Conservation (phyloP, 2,329 filamentous ascomycete species). For the Sordariomycetes sp. region DNA sequence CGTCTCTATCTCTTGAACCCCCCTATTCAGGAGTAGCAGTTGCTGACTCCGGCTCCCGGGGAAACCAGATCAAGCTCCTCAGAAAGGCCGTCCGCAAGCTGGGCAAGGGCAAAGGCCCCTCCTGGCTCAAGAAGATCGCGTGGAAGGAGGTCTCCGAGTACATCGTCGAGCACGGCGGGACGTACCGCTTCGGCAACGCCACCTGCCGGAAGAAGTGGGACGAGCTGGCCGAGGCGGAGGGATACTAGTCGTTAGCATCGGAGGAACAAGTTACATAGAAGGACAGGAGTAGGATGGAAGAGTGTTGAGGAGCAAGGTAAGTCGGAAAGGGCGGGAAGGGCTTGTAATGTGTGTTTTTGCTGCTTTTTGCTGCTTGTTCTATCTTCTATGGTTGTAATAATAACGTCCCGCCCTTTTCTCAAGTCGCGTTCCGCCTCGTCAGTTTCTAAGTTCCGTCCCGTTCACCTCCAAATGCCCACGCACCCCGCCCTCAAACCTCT, state of each 20-base stretch:
- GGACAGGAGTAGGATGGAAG: background rate
- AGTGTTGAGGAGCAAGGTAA: background rate
- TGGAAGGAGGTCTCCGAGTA: constrained; percentile 49
- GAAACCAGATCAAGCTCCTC: constrained; percentile 30
- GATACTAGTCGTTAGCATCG: background rate
- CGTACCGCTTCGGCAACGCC: constrained; percentile 47
- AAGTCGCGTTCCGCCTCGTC: background rate
- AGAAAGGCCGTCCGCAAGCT: constrained; percentile 28
- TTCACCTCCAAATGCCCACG: background rate
- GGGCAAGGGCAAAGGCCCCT: constrained; percentile 17
- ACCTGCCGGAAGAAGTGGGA: constrained; percentile 51
- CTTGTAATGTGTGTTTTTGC: background rate
- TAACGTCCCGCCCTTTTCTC: background rate
- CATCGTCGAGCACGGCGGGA: constrained; percentile 39
- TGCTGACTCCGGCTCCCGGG: background rate
- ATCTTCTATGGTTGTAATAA: background rate
- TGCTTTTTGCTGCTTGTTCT: background rate
- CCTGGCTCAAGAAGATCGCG: constrained; percentile 26
- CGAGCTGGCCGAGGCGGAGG: constrained; percentile 19
- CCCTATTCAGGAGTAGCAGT: background rate
- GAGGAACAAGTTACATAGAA: too few relatives aligned
- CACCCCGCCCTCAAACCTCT: constrained; percentile 1
- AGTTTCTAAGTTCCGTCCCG: background rate
- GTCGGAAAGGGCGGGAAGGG: background rate
- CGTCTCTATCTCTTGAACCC: background rate